phyloP scores from a whole-genome alignment of 805 yeast genomes.

The Kluyveromyces wickerhamii region DNA sequence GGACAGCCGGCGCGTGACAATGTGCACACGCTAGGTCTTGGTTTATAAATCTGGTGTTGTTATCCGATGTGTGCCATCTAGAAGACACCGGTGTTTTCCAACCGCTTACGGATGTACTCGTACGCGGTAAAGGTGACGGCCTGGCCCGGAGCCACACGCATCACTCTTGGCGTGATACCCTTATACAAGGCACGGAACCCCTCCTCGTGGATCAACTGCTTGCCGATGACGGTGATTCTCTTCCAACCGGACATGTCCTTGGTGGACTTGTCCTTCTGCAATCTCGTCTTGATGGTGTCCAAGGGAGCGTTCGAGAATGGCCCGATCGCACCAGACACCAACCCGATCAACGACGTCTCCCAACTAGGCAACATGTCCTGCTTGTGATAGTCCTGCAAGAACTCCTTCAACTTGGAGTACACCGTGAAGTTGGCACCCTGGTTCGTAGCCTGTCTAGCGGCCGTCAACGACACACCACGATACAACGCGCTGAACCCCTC shows the following conservation, averaged over 20 bases:
- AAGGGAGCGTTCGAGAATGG: slow-evolving; percentile 96
- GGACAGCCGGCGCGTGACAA: too few species aligned
- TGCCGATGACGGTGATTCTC: slow-evolving; percentile 74
- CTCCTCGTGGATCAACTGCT: slow-evolving; percentile 76
- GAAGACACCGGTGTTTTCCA: slow-evolving; percentile 36
- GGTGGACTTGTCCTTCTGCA: slow-evolving; percentile 79
- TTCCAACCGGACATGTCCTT: slow-evolving; percentile 63
- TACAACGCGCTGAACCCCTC: slow-evolving; percentile 86
- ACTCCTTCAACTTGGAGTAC: slow-evolving; percentile 74
- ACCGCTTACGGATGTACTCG: slow-evolving; percentile 69
- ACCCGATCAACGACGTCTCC: slow-evolving; percentile 89
- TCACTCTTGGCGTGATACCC: slow-evolving; percentile 97
- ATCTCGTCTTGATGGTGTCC: slow-evolving; percentile 93
- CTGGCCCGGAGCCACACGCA: slow-evolving; percentile 99
- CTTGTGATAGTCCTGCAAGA: slow-evolving; percentile 53
- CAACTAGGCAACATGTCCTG: slow-evolving; percentile 68
- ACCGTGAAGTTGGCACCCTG: slow-evolving; percentile 98
- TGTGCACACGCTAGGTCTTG: too few species aligned
- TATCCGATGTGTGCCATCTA: too few species aligned
- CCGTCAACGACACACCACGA: slow-evolving; percentile 92
- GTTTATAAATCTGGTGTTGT: too few species aligned
- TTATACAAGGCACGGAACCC: slow-evolving; percentile 85
- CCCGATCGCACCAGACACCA: slow-evolving; percentile 93
- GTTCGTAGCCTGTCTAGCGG: slow-evolving; percentile 96
- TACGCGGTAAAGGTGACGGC: slow-evolving; percentile 97